Conservation (phyloP, 805 yeast species). For the Metschnikowia arizonensis region DNA sequence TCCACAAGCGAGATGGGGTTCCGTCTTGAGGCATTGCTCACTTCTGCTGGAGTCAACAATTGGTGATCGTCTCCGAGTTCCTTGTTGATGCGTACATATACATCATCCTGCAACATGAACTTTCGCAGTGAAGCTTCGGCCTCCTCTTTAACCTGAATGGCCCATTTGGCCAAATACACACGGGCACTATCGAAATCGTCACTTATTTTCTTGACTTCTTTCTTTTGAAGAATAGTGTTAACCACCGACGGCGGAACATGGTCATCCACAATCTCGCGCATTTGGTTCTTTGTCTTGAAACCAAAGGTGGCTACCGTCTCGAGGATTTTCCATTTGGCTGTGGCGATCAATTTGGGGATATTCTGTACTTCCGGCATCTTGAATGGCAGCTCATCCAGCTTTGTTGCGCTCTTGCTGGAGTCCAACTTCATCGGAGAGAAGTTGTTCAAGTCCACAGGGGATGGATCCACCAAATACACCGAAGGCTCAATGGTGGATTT, state of each 20-base stretch:
- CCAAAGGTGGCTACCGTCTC: constrained; percentile 81
- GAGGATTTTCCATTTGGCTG: constrained; percentile 82
- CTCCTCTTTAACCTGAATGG: constrained; percentile 86
- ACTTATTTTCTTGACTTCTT: constrained; percentile 76
- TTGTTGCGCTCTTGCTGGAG: not conserved
- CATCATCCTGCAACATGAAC: constrained; percentile 53
- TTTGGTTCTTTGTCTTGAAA: constrained; percentile 43
- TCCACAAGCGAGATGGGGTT: constrained; percentile 65
- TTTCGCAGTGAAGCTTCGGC: constrained; percentile 60
- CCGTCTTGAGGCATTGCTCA: constrained; percentile 57
- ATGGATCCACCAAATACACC: constrained; percentile 75
- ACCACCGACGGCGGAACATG: constrained; percentile 59
- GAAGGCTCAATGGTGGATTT: constrained; percentile 68
- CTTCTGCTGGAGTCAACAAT: constrained; percentile 54
- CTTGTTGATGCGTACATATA: constrained; percentile 51
- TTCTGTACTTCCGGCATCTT: constrained; percentile 12
- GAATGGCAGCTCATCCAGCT: constrained; percentile 19
- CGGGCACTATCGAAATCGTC: constrained; percentile 92
- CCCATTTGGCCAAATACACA: constrained; percentile 94
- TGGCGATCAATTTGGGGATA: constrained; percentile 50
- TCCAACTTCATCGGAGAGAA: constrained; percentile 39
- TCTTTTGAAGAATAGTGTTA: constrained; percentile 55
- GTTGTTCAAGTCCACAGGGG: constrained; percentile 56
- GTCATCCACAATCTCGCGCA: constrained; percentile 60
- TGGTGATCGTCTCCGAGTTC: constrained; percentile 52